Conservation (phyloP, 495 filamentous ascomycete genomes). For the Penicillium pancosmium region DNA sequence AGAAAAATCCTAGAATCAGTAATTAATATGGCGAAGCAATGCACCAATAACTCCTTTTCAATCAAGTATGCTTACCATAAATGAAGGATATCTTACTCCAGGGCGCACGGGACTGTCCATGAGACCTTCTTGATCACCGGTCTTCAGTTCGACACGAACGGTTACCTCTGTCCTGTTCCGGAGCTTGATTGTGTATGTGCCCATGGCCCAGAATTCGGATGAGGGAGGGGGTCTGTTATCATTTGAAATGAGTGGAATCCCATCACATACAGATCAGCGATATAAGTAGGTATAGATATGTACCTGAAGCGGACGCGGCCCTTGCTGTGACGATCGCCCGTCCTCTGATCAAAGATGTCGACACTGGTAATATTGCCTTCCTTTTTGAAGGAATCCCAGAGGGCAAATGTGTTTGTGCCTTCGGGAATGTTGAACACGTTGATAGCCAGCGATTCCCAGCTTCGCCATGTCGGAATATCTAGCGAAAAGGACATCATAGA, state of each 20-base stretch:
- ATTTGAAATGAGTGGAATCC: slow-evolving; percentile 11
- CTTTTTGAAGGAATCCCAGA: slow-evolving; percentile 43
- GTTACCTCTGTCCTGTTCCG: slow-evolving; percentile 18
- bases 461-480: slow-evolving; percentile 32
- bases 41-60: background rate
- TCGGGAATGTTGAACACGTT: slow-evolving; percentile 36
- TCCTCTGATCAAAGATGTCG: slow-evolving; percentile 44
- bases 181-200: slow-evolving; percentile 30
- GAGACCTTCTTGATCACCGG: background rate
- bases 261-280: background rate
- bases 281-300: slow-evolving; percentile 8
- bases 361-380: slow-evolving; percentile 47
- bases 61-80: slow-evolving; percentile 29
- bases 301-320: slow-evolving; percentile 51
- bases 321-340: slow-evolving; percentile 27
- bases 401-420: slow-evolving; percentile 31
- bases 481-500: background rate
- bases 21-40: background rate
- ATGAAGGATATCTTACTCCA: slow-evolving; percentile 29
- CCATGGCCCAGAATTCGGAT: slow-evolving; percentile 40
- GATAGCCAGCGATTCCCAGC: slow-evolving; percentile 43
- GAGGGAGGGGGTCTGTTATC: slow-evolving; percentile 44
- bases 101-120: slow-evolving; percentile 35
- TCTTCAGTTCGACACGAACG: background rate
- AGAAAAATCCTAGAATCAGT: slow-evolving; percentile 29